These are phyloP conservation scores for Astrocystis sublimbata DNA, from an alignment of 495 filamentous ascomycete species.

Conservation along the genomic window DNA sequence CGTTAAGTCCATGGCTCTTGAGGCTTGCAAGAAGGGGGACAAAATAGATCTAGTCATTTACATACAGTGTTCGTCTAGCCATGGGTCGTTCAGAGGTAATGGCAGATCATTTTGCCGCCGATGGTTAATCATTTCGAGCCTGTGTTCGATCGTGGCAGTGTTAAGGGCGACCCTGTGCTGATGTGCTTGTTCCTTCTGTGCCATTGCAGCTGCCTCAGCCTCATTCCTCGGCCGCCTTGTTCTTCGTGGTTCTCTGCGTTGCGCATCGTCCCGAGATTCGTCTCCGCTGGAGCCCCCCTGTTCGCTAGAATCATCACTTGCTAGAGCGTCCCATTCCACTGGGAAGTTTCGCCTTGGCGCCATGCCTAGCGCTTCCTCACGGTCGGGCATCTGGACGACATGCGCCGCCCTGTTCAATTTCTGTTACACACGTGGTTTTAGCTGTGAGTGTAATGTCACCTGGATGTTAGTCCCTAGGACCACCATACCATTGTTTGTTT, in stretches of 20 bases:
- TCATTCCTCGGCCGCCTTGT: neutral
- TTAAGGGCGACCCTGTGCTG: neutral
- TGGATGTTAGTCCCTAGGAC: neutral
- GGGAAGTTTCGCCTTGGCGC: neutral
- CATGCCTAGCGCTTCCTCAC: neutral
- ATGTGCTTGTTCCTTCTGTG: neutral
- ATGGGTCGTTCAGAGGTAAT: no score
- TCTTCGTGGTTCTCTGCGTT: neutral
- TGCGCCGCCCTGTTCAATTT: slow-evolving; percentile 21
- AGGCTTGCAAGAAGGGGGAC: no score
- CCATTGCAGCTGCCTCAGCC: neutral
- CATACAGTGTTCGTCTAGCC: no score
- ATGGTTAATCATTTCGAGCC: no score
- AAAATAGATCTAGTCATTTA: no score
- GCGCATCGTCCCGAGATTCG: slow-evolving; percentile 4
- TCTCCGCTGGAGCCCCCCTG: slow-evolving; percentile 7
- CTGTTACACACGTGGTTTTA: neutral
- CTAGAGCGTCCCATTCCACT: neutral
- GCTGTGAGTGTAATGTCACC: neutral
- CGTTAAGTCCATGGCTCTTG: no score
- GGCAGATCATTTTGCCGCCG: no score
- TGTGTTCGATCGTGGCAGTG: no score
- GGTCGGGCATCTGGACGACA: slow-evolving; percentile 15
- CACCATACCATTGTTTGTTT: neutral
- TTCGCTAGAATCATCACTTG: slow-evolving; percentile 11